Evolutionary conservation across 1,139 yeast species (phyloP).

Genomic region (Keqinozyma sinolaborantium): DNA sequence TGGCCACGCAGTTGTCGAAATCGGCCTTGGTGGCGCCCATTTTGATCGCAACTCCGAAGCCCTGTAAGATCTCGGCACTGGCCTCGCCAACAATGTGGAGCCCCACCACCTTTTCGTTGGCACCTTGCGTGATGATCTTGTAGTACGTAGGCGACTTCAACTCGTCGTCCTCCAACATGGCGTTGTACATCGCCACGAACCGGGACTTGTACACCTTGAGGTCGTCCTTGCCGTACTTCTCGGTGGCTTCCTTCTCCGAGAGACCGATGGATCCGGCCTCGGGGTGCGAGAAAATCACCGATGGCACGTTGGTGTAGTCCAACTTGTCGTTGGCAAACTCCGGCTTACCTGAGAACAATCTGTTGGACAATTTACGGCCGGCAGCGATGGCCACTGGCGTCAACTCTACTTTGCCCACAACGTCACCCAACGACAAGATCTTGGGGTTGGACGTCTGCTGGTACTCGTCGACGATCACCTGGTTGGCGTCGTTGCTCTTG

Average conservation of each 20-base stretch:
- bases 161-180: constrained; percentile 62
- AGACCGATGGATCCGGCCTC: constrained; percentile 95
- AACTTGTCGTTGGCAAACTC: constrained; percentile 65
- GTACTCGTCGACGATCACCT: constrained; percentile 77
- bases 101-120: constrained; percentile 91
- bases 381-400: constrained; percentile 99
- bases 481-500: constrained; percentile 51
- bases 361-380: constrained; percentile 88
- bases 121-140: constrained; percentile 75
- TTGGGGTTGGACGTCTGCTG: constrained; percentile 75
- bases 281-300: constrained; percentile 93
- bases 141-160: constrained; percentile 86
- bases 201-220: constrained; percentile 78
- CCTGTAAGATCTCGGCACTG: constrained; percentile 91
- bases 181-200: constrained; percentile 91
- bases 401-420: constrained; percentile 83
- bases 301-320: constrained; percentile 83
- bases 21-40: constrained; percentile 98
- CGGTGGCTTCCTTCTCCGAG: constrained; percentile 71
- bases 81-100: constrained; percentile 88
- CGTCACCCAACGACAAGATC: constrained; percentile 89
- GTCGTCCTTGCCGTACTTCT: constrained; percentile 74
- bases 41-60: constrained; percentile 95
- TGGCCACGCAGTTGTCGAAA: constrained; percentile 93
- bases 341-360: constrained; percentile 79